Percentiles rank a stretch among this genome's conserved stretches.
phyloP scores from a whole-genome alignment of 306 rosid genomes.

The Dalbergia cochinchinensis region DNA sequence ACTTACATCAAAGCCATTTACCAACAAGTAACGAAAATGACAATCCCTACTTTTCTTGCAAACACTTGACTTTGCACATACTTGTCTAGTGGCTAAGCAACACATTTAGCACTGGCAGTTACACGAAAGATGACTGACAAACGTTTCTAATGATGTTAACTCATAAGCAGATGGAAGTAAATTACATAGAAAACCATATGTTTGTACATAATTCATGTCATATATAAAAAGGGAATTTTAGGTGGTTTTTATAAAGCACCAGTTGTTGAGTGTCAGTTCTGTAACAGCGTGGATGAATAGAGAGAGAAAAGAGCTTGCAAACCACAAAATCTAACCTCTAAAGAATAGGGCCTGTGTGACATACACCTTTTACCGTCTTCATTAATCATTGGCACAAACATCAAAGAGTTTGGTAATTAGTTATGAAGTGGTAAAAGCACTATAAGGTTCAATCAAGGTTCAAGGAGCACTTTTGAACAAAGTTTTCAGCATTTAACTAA shows the following conservation, averaged over 20 bases:
- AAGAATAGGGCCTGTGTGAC: neutral
- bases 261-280: neutral
- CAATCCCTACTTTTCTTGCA: constrained; percentile 21
- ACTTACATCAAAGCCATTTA: constrained; percentile 34
- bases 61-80: constrained; percentile 34
- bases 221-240: constrained; percentile 9
- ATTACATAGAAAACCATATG: neutral
- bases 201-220: neutral
- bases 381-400: neutral
- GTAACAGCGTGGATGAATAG: neutral
- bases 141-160: constrained; percentile 28
- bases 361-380: neutral
- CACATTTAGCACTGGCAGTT: constrained; percentile 17
- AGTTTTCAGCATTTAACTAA: neutral
- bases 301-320: neutral
- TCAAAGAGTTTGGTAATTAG: neutral
- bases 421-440: neutral
- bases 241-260: constrained; percentile 10
- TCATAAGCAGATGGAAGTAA: neutral
- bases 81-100: constrained; percentile 41
- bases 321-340: neutral
- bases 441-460: neutral
- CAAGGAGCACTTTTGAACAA: neutral
- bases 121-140: neutral
- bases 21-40: constrained; percentile 38